phyloP scores from a whole-genome alignment of 2,329 filamentous ascomycete genomes.

The Colletotrichum sp. region DNA sequence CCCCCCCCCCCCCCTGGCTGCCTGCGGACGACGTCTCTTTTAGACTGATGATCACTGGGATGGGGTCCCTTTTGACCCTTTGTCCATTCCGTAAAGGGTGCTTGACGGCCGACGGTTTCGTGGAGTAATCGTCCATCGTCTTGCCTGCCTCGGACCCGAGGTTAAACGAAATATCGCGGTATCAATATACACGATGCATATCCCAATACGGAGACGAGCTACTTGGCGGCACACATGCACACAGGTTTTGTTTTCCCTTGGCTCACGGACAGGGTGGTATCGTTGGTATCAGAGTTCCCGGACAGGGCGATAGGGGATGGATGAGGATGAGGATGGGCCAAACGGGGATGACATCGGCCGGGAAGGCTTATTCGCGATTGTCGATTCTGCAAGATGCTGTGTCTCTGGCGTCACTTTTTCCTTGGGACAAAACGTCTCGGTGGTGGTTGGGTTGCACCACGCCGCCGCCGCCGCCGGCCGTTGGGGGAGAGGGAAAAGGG shows the following conservation, averaged over 20 bases:
- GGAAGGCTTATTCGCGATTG: background rate
- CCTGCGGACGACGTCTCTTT: background rate
- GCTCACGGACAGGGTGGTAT: background rate
- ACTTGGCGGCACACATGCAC: background rate
- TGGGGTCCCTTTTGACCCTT: background rate
- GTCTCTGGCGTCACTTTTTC: conserved; percentile 14
- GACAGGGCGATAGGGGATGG: background rate
- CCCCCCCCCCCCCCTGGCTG: background rate
- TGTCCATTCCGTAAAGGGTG: background rate
- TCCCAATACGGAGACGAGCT: background rate
- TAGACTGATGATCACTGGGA: background rate
- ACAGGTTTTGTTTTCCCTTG: background rate
- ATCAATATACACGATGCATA: background rate
- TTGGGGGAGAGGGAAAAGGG: background rate
- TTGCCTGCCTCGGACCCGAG: background rate
- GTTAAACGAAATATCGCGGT: background rate
- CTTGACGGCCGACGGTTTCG: background rate
- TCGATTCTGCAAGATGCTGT: conserved; percentile 21
- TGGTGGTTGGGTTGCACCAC: background rate
- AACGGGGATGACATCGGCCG: conserved; percentile 6
- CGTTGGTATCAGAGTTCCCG: background rate
- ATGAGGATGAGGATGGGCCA: background rate
- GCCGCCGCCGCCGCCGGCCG: background rate
- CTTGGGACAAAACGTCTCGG: background rate
- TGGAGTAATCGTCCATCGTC: background rate